Base-by-base conservation (phyloP, 345 rosid species). In the Euphorbia peplus region DNA sequence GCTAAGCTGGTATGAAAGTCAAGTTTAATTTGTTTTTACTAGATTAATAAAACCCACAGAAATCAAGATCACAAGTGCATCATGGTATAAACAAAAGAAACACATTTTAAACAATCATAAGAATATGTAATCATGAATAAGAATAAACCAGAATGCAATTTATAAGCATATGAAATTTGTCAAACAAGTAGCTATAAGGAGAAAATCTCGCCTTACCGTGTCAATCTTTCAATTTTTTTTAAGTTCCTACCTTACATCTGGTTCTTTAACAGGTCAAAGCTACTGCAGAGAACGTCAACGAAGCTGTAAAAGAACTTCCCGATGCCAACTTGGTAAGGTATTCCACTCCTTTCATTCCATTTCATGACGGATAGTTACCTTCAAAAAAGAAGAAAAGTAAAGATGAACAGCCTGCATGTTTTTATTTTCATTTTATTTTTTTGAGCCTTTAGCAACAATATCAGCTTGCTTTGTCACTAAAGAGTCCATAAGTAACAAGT, bases 291-390 rank as follows among this genome's bases (percentile, higher is more conserved):
- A 95, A 91, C 78, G 99, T 95, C 53, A 85, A 95, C 78, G 97
- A 85, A 75, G 99, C 99, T 65, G 96, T 88, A 78, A 82, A 95
- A 75, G 99, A 95, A 75, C 96, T 95, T 76, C 99, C 99, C 42
- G 99, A 91, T 75, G 96, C 99, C 85, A 95, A 95, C 83, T 76
- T 68, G 96, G 99, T 95, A 91, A 86, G 95, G 89, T 82, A 83
- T 78, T 84, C 85, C 69, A 83, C 79, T 84, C 85, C 69, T 66
- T 78, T 69, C 80, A 28, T 72, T 79, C 74, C 72, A 26, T 71
- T 52, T 52, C 64, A 61, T 59, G 70, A 76, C 50, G 70, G 59
- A 73, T 64, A 61, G 52, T 28, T 65, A 46, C 41, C 59, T 51
- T 46, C 56, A 53, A 53, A 10, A 50, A 18, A 50, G 54, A 30